Conservation (phyloP, 2,329 filamentous ascomycete genomes). For the Claviceps digitariae region DNA sequence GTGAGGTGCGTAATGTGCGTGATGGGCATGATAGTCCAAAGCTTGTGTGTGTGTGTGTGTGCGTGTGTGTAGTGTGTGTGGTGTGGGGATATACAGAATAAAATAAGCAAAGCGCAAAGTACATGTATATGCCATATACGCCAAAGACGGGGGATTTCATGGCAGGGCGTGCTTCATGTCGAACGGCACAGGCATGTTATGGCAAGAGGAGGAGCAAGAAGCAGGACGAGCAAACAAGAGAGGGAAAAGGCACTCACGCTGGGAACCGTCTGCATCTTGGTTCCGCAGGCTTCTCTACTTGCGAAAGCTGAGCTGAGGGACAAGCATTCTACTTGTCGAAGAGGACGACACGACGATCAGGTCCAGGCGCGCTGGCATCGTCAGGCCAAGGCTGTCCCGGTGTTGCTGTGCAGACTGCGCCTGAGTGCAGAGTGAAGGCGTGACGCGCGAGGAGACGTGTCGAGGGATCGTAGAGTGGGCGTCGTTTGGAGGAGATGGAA, state of each 20-base stretch:
- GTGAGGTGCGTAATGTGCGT: background rate
- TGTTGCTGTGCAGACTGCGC: no score
- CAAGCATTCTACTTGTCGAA: slow-evolving; percentile 22
- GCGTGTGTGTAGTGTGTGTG: background rate
- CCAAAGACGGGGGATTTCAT: no score
- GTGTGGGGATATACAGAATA: slow-evolving; percentile 1
- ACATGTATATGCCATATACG: background rate
- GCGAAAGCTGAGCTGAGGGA: slow-evolving; percentile 21
- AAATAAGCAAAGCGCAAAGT: background rate
- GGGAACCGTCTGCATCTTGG: slow-evolving; percentile 40
- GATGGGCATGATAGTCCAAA: no score
- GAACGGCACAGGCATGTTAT: background rate
- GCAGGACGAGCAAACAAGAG: no score
- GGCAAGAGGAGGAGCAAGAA: no score
- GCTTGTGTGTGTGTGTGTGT: background rate
- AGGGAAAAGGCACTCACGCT: slow-evolving; percentile 25
- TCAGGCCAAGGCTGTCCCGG: background rate
- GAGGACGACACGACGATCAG: slow-evolving; percentile 6
- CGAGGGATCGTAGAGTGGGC: background rate
- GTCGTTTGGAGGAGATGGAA: background rate
- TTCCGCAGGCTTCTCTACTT: slow-evolving; percentile 25
- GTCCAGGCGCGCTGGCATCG: slow-evolving; percentile 8
- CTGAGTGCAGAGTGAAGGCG: background rate
- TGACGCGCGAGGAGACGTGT: no score
- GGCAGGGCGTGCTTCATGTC: background rate